Conservation (phyloP, 192 early-diverging fungal species). For the Jimgerdemannia flammicorona region DNA sequence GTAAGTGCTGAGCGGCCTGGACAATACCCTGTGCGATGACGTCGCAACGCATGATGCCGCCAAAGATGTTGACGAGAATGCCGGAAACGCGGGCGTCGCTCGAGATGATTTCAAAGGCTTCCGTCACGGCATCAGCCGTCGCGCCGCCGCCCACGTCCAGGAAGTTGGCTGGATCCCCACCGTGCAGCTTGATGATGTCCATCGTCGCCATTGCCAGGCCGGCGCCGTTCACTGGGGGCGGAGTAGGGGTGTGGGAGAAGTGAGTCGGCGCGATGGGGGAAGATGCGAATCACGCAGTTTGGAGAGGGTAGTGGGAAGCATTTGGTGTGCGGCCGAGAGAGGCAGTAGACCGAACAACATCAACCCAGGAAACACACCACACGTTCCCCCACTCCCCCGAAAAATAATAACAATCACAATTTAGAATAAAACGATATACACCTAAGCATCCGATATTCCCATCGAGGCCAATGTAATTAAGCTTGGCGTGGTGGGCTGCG, state of each 20-base stretch:
- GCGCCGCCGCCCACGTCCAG: constrained; percentile 98
- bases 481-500: constrained; percentile 91
- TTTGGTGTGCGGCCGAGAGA: no score
- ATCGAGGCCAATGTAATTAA: constrained; percentile 99
- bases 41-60: constrained; percentile 99
- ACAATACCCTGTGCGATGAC: constrained; percentile 99
- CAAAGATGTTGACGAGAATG: constrained; percentile 99
- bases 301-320: neutral
- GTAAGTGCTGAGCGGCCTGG: constrained; percentile 86
- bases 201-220: constrained; percentile 99
- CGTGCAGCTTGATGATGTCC: constrained; percentile 99
- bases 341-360: no score
- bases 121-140: constrained; percentile 91
- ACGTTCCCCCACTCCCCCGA: no score
- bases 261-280: neutral
- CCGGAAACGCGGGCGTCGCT: constrained; percentile 95
- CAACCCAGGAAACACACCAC: no score
- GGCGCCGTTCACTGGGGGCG: constrained; percentile 81
- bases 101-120: constrained; percentile 99
- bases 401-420: no score
- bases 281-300: neutral
- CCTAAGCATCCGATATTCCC: constrained; percentile 96
- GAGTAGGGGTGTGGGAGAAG: neutral
- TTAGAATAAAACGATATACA: constrained; percentile 24
- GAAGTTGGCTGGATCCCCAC: constrained; percentile 98